Percentiles rank a stretch among this genome's conserved stretches.
phyloP scores from a whole-genome alignment of 768 basidiomycete genomes.

The Rhodocollybia butyracea region DNA sequence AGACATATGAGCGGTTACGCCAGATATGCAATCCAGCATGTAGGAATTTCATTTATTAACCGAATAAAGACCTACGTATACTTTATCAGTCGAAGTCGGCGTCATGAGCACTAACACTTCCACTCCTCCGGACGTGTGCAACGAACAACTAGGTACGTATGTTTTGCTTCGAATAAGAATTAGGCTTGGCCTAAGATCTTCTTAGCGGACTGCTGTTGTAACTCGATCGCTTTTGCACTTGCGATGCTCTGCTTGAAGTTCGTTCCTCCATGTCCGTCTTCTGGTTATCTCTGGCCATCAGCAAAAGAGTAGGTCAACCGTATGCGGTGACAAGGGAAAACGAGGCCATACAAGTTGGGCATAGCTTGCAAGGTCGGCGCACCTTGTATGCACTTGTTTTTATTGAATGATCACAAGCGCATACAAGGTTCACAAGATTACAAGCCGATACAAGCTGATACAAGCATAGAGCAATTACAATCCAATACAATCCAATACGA shows the following conservation, averaged over 20 bases:
- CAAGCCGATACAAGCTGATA: too few species aligned
- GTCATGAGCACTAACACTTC: constrained; percentile 12
- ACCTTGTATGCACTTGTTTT: too few species aligned
- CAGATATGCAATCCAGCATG: constrained; percentile 21
- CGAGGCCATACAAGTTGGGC: too few species aligned
- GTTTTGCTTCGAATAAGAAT: not conserved
- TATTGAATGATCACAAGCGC: too few species aligned
- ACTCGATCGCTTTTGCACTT: constrained; percentile 21
- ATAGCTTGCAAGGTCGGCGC: too few species aligned
- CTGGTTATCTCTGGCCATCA: not conserved
- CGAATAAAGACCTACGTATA: not conserved
- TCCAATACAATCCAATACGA: too few species aligned
- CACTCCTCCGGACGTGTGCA: constrained; percentile 23
- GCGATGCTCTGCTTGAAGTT: constrained; percentile 26
- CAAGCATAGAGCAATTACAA: too few species aligned
- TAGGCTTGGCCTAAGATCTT: not conserved
- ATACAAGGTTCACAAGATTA: too few species aligned
- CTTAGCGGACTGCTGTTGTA: constrained; percentile 22
- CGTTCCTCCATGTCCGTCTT: not conserved
- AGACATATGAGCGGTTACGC: constrained; percentile 21
- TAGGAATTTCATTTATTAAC: constrained; percentile 7
- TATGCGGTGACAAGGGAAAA: too few species aligned
- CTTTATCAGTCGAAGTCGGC: constrained; percentile 17
- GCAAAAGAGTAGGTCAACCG: too few species aligned
- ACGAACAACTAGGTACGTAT: constrained; percentile 19